Base-by-base conservation (phyloP, 2,329 filamentous ascomycete genomes). In the Emergomyces africanus region DNA sequence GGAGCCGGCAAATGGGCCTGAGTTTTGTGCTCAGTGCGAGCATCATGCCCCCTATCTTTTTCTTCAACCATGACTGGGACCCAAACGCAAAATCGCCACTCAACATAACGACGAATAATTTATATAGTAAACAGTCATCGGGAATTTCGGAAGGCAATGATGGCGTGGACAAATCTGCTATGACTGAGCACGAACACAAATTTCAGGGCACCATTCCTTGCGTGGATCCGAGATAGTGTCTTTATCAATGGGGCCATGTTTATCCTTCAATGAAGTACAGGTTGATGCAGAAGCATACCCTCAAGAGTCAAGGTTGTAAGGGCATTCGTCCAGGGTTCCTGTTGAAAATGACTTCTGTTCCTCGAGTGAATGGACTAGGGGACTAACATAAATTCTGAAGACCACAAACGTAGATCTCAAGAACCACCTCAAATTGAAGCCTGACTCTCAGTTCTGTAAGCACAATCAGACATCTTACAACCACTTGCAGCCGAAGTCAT, bases 401-500 rank as follows among this genome's bases (percentile, higher is more conserved):
- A 42, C 23, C 59, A 56, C 44, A 56, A 56, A 61, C 55, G 18
- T 37, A 60, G 25, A 37, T 4, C 57, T 55, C 33, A 14, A 30
- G 54, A 61, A 37, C 1, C n/a, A n/a, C 20, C 30, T 10, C 5
- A 41, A 2, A 15, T 15, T 54, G 35, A 50, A 18, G 28, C 55
- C 4, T 20, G 54, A n/a, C 30, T 41, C 44, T 42, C n/a, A n/a
- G 50, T 60, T 37, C 48, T 37, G 12, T 49, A 58, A 60, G 55
- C 1, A 4, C 44, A 55, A 28, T 39, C 35, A 23, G 49, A 58
- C 37, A 58, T 60, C 33, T 58, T n/a, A n/a, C n/a, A n/a, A n/a
- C n/a, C n/a, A 8, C 60, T 62, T 48, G 59, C 61, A 35, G 44
- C 59, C 44, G 61, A 62, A 59, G 59, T 62, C 25, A 55, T 14